Evolutionary conservation across 805 yeast genomes (phyloP), one percentile per base, ranked within the genome.

Genomic region (Spathaspora gorwiae): DNA sequence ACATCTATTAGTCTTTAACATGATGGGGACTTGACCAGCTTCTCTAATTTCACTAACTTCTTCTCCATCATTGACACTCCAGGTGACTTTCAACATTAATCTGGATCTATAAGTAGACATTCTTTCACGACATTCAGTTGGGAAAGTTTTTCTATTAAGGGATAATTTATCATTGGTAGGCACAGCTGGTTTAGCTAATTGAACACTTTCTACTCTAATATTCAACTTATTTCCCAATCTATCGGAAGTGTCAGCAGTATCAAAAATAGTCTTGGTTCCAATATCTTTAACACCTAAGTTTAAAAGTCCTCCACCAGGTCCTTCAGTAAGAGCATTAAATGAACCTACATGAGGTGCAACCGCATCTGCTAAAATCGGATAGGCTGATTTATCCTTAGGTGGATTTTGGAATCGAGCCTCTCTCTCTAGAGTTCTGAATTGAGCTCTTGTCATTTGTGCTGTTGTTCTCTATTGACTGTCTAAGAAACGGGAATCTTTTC

Each of bases 301-400:
- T 48, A 94, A 73, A 26, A 94, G 65, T 6, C 97, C 97, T 39
- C 92, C 95, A 37, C 75, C 82, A 24, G 87, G 81, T 37, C 96
- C 96, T 47, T 87, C 95, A 24, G 96, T 87, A 46, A 94, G 73
- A 5, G 97, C 97, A 73, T 94, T 86, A 75, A 94, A 94, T 1
- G 98, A 92, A 7, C 96, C 97, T 45, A 94, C 79, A 64, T 94
- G 99, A 5, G 99, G 99, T 46, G 81, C 81, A 35, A 94, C 94
- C 12, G 99, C 98, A 51, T 89, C 96, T 47, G 79, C 78, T 33
- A 94, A 75, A 35, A 90, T 68, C 12, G 97, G 96, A 57, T 71
- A 92, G 8, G 39, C 46, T 29, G 88, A 75, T 62, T 85, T 79
- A 59, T 87, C 96, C 67, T 80, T 83, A 42, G 97, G 95, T 39